Conservation (phyloP, 1,284 basidiomycete species). For the Pisolithus thermaeus region DNA sequence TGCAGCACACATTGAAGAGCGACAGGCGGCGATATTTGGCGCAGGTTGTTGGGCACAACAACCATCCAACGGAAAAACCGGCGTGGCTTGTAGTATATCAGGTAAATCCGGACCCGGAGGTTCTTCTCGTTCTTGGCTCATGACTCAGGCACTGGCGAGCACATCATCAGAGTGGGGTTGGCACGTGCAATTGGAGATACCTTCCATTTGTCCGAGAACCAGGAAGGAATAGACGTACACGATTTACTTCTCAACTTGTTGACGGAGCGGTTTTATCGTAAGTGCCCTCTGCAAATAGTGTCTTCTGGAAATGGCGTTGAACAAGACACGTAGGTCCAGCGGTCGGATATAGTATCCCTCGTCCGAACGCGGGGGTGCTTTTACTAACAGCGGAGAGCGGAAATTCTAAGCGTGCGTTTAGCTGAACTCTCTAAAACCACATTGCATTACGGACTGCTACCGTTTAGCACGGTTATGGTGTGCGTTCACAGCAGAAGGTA, state of each 20-base stretch:
- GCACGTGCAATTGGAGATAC: constrained; percentile 39
- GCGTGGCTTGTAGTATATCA: constrained; percentile 65
- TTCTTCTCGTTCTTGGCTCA: constrained; percentile 35
- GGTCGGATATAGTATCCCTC: constrained; percentile 22
- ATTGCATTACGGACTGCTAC: neutral
- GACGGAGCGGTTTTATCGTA: constrained; percentile 36
- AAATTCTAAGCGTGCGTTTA: too few relatives aligned
- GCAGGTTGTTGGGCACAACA: constrained; percentile 68
- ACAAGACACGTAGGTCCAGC: constrained; percentile 21
- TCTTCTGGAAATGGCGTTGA: neutral
- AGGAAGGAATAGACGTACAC: constrained; percentile 32
- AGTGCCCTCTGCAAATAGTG: constrained; percentile 8
- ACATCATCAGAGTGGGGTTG: constrained; percentile 41
- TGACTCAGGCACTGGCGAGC: constrained; percentile 48
- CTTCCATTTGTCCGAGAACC: constrained; percentile 17
- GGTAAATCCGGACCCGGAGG: constrained; percentile 36
- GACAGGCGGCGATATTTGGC: constrained; percentile 55
- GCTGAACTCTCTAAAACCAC: too few relatives aligned
- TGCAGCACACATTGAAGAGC: neutral
- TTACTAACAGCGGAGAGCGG: constrained; percentile 39
- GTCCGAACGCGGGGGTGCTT: constrained; percentile 39
- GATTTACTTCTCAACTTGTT: constrained; percentile 33
- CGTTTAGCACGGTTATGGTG: constrained; percentile 63
- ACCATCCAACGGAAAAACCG: constrained; percentile 15
- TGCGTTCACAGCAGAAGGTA: constrained; percentile 74